These are phyloP conservation scores for Phytopythium chamaehyphon DNA, from an alignment of 352 stramenopile genomes.

Conservation along the genomic window DNA sequence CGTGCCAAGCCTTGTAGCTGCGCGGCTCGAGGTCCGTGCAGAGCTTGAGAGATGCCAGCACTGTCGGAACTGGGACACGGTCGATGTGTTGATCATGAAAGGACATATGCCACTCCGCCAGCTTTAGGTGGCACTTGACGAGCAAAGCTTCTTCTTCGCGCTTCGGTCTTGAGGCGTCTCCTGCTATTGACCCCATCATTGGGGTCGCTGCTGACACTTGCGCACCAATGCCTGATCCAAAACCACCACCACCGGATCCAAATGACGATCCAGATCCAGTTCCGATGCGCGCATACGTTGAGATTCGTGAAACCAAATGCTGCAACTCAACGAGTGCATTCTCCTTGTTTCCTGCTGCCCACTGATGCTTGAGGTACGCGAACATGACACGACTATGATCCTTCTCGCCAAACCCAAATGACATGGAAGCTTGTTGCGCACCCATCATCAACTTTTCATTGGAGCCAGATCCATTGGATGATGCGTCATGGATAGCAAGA, in stretches of 20 bases:
- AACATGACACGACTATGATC: conserved; percentile 92
- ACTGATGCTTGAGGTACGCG: conserved; percentile 95
- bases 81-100: conserved; percentile 81
- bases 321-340: conserved; percentile 87
- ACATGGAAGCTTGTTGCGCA: conserved; percentile 40
- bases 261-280: conserved; percentile 12
- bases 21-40: conserved; percentile 68
- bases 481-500: conserved; percentile 48
- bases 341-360: conserved; percentile 84
- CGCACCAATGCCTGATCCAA: conserved; percentile 1
- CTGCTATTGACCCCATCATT: conserved; percentile 15
- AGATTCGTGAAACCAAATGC: conserved; percentile 74
- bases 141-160: conserved; percentile 71
- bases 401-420: conserved; percentile 79
- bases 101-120: conserved; percentile 82
- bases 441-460: conserved; percentile 48
- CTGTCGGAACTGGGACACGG: conserved; percentile 61
- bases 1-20: conserved; percentile 93
- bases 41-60: conserved; percentile 59
- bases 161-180: neutral
- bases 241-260: neutral
- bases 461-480: conserved; percentile 9
- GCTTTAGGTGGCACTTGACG: conserved; percentile 82
- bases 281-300: conserved; percentile 22
- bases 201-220: conserved; percentile 18